Conservation (phyloP, 1,284 basidiomycete genomes). For the Cutaneotrichosporon sp. region DNA sequence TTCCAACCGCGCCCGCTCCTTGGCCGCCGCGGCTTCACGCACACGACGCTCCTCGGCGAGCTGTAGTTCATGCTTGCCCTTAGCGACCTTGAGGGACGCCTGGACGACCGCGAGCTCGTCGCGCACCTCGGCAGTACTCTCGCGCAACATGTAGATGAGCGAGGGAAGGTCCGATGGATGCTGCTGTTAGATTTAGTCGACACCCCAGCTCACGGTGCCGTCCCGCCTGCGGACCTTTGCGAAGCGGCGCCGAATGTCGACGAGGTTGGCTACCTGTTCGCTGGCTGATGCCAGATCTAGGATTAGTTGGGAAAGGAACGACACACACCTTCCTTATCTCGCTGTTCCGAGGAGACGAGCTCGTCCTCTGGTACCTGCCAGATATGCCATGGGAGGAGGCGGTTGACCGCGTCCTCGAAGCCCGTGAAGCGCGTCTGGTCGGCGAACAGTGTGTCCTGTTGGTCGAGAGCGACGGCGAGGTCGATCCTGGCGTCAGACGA, state of each 20-base stretch:
- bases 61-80: constrained; percentile 24
- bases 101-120: constrained; percentile 36
- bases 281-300: constrained; percentile 3
- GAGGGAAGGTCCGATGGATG: constrained; percentile 37
- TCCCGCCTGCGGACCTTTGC: constrained; percentile 32
- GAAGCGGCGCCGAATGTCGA: constrained; percentile 34
- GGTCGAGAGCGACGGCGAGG: constrained; percentile 41
- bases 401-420: constrained; percentile 40
- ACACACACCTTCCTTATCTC: constrained; percentile 18
- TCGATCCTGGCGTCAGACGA: constrained; percentile 31
- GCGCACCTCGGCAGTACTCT: constrained; percentile 30
- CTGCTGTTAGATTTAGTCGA: constrained; percentile 24
- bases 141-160: constrained; percentile 35
- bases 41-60: constrained; percentile 22
- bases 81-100: constrained; percentile 22
- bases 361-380: constrained; percentile 49
- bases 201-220: constrained; percentile 33
- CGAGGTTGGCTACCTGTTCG: constrained; percentile 28
- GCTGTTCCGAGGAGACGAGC: constrained; percentile 22
- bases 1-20: constrained; percentile 12
- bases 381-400: constrained; percentile 47
- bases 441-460: constrained; percentile 37
- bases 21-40: constrained; percentile 17
- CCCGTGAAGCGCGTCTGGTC: constrained; percentile 31
- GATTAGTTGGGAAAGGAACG: background rate